phyloP scores from a whole-genome alignment of 2,329 filamentous ascomycete genomes.

The Ophiostoma sp. region DNA sequence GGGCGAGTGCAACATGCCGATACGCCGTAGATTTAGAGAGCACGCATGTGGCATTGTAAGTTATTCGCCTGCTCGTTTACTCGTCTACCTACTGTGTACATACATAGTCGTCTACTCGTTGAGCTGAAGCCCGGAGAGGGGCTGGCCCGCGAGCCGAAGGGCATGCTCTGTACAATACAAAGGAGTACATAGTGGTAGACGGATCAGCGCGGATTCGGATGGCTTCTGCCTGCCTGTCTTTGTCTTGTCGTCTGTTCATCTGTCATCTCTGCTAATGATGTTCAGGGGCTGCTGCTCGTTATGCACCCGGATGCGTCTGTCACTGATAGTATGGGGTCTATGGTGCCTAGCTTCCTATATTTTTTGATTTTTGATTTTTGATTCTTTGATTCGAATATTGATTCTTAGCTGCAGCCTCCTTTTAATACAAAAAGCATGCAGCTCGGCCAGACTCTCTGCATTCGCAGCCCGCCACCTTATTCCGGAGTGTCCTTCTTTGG shows the following conservation, averaged over 20 bases:
- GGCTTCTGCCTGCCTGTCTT: background rate
- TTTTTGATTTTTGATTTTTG: background rate
- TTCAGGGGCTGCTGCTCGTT: background rate
- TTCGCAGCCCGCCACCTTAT: background rate
- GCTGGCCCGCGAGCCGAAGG: background rate
- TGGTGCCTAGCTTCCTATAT: background rate
- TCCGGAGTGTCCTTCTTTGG: conserved; percentile 1
- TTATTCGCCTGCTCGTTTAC: no score
- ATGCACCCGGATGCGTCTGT: background rate
- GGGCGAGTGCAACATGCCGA: background rate
- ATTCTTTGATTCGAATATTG: background rate
- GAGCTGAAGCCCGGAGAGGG: background rate
- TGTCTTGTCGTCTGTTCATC: background rate
- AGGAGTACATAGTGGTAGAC: no score
- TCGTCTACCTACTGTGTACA: no score
- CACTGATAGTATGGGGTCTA: background rate
- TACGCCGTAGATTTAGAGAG: background rate
- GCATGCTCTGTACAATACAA: background rate
- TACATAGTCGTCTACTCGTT: no score
- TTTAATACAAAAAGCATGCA: background rate
- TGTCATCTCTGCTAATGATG: background rate
- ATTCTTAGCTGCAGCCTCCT: conserved; percentile 4
- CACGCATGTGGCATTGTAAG: no score
- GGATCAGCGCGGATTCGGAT: background rate
- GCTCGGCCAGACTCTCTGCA: background rate